Percentiles rank a stretch among this genome's conserved stretches.
Conservation (phyloP, 331 rosid genomes). For the Arachis monticola region DNA sequence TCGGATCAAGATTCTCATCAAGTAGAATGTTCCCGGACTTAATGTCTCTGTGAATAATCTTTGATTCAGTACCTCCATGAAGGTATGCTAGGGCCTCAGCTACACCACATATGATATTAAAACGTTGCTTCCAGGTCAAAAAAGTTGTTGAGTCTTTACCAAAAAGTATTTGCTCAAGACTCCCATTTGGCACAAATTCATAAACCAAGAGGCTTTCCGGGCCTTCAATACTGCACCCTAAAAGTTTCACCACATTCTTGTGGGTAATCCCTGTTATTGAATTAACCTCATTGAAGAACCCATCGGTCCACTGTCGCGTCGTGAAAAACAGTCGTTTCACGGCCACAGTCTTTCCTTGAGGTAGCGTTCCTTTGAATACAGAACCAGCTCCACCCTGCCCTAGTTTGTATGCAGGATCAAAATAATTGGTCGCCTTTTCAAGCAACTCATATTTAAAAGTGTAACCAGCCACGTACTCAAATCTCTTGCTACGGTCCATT, state of each 20-base stretch:
- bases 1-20: constrained; percentile 59
- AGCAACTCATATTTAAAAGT: constrained; percentile 61
- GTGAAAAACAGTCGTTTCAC: constrained; percentile 61
- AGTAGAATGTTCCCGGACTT: constrained; percentile 62
- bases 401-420: constrained; percentile 50
- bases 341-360: constrained; percentile 54
- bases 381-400: constrained; percentile 65
- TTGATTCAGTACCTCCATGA: constrained; percentile 60
- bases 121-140: constrained; percentile 60
- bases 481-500: background rate
- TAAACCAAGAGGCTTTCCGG: constrained; percentile 70
- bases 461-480: constrained; percentile 32
- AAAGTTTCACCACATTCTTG: constrained; percentile 65
- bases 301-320: constrained; percentile 57
- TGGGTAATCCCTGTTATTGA: constrained; percentile 59
- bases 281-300: constrained; percentile 66
- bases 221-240: constrained; percentile 76
- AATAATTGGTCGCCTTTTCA: constrained; percentile 52
- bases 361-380: constrained; percentile 60
- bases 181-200: constrained; percentile 60
- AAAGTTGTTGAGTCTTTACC: constrained; percentile 36
- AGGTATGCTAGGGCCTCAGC: constrained; percentile 69
- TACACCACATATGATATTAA: constrained; percentile 58
- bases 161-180: constrained; percentile 64
- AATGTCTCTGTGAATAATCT: constrained; percentile 68